Conservation (phyloP, 805 yeast species). For the Hanseniaspora guilliermondii region DNA sequence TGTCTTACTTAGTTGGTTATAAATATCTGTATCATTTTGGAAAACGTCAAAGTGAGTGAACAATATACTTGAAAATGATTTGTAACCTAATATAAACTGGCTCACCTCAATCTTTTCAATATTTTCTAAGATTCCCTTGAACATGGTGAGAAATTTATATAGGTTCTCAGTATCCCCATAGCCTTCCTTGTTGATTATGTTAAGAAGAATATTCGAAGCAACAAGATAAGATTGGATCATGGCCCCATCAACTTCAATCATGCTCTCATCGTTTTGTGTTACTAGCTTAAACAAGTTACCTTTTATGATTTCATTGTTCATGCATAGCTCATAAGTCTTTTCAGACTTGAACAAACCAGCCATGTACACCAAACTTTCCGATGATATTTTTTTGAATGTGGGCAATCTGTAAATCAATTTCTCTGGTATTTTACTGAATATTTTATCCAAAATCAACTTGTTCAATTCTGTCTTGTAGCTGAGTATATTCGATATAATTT, state of each 20-base stretch:
- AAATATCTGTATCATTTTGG: neutral
- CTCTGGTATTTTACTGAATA: constrained; percentile 8
- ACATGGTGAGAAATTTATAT: neutral
- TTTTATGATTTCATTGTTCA: neutral
- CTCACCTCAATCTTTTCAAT: neutral
- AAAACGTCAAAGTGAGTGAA: neutral
- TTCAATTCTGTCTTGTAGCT: constrained; percentile 1
- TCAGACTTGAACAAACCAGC: neutral
- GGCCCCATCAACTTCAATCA: neutral
- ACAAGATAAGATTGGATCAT: neutral
- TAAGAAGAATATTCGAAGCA: neutral
- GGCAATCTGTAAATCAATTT: constrained; percentile 4
- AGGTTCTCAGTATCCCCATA: neutral
- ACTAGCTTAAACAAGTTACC: neutral
- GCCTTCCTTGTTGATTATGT: neutral
- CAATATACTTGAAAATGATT: neutral
- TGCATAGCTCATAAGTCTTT: neutral
- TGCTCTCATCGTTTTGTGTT: neutral
- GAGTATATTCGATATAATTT: neutral
- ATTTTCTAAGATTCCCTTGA: neutral
- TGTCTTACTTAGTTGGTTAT: neutral
- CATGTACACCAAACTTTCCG: neutral
- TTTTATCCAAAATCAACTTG: constrained; percentile 4
- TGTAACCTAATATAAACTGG: neutral
- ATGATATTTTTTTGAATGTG: constrained; percentile 6